Evolutionary conservation across 768 basidiomycete species (phyloP), one percentile per base, ranked within the genome.

Genomic region (Termitomyces sp.): DNA sequence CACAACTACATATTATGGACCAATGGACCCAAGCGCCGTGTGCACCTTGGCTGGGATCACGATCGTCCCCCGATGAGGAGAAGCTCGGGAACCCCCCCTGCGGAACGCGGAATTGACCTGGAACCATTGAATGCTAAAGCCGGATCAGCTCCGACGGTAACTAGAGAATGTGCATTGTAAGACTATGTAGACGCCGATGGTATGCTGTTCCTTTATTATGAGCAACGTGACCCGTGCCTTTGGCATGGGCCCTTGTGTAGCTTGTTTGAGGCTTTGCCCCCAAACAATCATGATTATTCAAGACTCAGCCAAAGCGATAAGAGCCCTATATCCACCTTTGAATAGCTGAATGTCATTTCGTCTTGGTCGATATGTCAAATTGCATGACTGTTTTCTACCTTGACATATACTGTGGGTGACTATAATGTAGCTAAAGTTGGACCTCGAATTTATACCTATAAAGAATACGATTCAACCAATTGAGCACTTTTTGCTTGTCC

Each of bases 91-190:
- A n/a, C 1, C 38, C 38, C 18, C 11, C 38, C 7, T 40, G 18
- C 18, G 18, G 38, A 18, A 40, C 6, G 18, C 6, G 38, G 38
- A 38, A 38, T n/a, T n/a, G 38, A 40, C 38, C n/a, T 40, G 18
- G 38, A 18, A n/a, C 38, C 38, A n/a, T 40, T 40, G 38, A 40
- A 40, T 8, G 38, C 6, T n/a, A 18, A 40, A 40, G 18, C 41
- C 55, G 45, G 57, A 56, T 60, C 58, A 55, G 50, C 60, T 45
- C 56, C 53, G 48, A 55, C 44, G 10, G 5, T 11, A 38, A 32
- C 35, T 8, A 18, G 16, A 18, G 36, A 38, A 38, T 38, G 14
- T 3, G 2, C 10, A 36, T 36, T 4, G 35, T 13, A 5, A 18
- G 38, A 38, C 35, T 38, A 40, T n/a, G 38, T 18, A 40, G 16